These are phyloP conservation scores for Echinochloa phyllopogon DNA, from an alignment of 176 grass and related monocot species.

Conservation along the genomic window DNA sequence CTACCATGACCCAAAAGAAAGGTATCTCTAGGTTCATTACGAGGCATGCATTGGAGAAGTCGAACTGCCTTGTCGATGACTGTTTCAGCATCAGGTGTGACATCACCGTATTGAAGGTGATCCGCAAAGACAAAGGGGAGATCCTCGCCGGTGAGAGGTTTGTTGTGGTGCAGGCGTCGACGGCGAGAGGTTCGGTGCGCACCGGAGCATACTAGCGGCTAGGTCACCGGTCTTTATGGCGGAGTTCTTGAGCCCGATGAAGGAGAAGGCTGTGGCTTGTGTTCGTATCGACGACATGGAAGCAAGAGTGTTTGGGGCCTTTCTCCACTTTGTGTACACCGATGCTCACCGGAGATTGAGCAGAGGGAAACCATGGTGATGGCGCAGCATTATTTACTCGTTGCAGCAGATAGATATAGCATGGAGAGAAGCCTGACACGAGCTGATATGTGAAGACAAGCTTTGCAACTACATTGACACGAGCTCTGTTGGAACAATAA, in stretches of 20 bases:
- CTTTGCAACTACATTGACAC: slow-evolving; percentile 8
- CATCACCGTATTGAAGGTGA: background rate
- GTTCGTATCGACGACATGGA: slow-evolving; percentile 41
- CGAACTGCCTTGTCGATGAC: background rate
- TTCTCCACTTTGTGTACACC: slow-evolving; percentile 51
- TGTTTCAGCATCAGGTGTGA: background rate
- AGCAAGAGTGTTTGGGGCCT: slow-evolving; percentile 34
- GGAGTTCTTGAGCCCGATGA: slow-evolving; percentile 12
- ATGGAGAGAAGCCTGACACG: no score
- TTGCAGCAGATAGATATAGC: no score
- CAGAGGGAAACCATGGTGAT: slow-evolving; percentile 7
- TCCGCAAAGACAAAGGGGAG: background rate
- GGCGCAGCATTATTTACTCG: background rate
- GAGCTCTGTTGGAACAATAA: slow-evolving; percentile 35
- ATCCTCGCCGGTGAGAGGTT: background rate
- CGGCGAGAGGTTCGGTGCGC: background rate
- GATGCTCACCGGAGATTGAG: background rate
- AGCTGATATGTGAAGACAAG: slow-evolving; percentile 25
- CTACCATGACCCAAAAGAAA: background rate
- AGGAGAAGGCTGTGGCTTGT: background rate
- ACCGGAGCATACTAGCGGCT: slow-evolving; percentile 28
- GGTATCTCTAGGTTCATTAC: background rate
- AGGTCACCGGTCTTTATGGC: slow-evolving; percentile 42
- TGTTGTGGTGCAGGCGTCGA: background rate
- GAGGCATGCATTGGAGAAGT: background rate